Percentiles rank a stretch among this genome's conserved stretches.
Evolutionary conservation across 2,329 filamentous ascomycete genomes (phyloP).

Genomic region (Diplodia sapinea): DNA sequence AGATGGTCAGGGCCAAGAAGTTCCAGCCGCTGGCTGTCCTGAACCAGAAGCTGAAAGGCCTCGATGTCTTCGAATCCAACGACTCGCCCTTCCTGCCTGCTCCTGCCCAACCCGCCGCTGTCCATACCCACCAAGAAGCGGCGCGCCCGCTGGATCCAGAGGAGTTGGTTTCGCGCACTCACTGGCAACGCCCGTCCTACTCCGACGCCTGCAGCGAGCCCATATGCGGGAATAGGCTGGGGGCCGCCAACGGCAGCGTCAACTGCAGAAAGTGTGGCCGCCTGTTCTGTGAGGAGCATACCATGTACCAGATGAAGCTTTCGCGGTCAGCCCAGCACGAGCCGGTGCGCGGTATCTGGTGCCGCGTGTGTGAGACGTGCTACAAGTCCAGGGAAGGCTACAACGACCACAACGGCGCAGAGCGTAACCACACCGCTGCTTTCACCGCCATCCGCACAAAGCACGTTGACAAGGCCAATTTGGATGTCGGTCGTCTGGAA

Average conservation of each 20-base stretch:
- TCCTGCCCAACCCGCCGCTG: constrained; percentile 43
- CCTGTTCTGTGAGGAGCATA: constrained; percentile 95
- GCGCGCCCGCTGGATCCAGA: constrained; percentile 71
- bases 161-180: constrained; percentile 81
- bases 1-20: constrained; percentile 89
- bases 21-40: constrained; percentile 90
- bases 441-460: constrained; percentile 76
- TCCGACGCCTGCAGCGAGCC: constrained; percentile 88
- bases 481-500: constrained; percentile 88
- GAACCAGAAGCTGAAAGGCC: constrained; percentile 89
- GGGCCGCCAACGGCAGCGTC: constrained; percentile 79
- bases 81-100: constrained; percentile 62
- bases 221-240: constrained; percentile 78
- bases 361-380: constrained; percentile 96
- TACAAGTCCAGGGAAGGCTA: constrained; percentile 97
- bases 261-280: constrained; percentile 94
- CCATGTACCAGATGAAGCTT: constrained; percentile 99
- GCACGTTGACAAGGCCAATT: constrained; percentile 79
- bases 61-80: constrained; percentile 94
- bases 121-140: constrained; percentile 42
- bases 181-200: constrained; percentile 82
- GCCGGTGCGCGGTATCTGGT: constrained; percentile 89
- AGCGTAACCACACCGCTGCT: constrained; percentile 72
- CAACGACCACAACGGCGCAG: constrained; percentile 78
- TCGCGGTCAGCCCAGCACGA: constrained; percentile 89